phyloP scores from a whole-genome alignment of 176 grass and related monocot genomes.

The Chloris gayana region DNA sequence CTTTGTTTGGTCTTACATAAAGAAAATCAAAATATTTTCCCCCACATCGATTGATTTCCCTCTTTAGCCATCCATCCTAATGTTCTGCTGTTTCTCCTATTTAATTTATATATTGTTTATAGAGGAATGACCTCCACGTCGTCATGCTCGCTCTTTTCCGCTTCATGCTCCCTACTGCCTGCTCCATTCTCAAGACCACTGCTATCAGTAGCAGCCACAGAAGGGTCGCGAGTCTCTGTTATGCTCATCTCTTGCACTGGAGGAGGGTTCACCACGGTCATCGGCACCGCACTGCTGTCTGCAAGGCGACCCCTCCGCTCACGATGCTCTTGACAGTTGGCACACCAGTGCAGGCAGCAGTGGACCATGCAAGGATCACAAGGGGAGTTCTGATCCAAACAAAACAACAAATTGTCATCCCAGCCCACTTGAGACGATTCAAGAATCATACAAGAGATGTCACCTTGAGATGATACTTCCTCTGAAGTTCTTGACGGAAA shows the following conservation, averaged over 20 bases:
- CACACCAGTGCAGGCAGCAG: constrained; percentile 95
- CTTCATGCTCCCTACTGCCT: constrained; percentile 24
- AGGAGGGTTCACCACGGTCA: constrained; percentile 92
- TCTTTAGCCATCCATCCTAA: constrained; percentile 24
- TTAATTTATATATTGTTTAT: constrained; percentile 25
- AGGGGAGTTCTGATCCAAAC: constrained; percentile 69
- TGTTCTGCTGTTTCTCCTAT: not conserved
- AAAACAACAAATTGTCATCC: constrained; percentile 25
- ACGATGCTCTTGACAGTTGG: constrained; percentile 90
- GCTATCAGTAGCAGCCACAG: not conserved
- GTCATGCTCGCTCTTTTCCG: constrained; percentile 41
- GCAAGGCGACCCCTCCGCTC: constrained; percentile 80
- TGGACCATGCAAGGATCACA: constrained; percentile 90
- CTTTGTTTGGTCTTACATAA: not conserved
- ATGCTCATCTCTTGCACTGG: constrained; percentile 81
- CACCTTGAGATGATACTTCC: constrained; percentile 95
- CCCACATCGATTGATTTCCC: not conserved
- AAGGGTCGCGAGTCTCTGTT: constrained; percentile 26
- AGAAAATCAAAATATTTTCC: not conserved
- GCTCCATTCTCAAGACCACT: constrained; percentile 31
- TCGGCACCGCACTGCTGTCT: constrained; percentile 58
- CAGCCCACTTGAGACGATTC: not conserved
- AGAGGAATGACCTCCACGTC: constrained; percentile 72
- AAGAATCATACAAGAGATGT: not conserved
- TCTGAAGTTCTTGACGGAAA: constrained; percentile 85